Conservation (phyloP, 257 asterid genomes). For the Vinca minor region DNA sequence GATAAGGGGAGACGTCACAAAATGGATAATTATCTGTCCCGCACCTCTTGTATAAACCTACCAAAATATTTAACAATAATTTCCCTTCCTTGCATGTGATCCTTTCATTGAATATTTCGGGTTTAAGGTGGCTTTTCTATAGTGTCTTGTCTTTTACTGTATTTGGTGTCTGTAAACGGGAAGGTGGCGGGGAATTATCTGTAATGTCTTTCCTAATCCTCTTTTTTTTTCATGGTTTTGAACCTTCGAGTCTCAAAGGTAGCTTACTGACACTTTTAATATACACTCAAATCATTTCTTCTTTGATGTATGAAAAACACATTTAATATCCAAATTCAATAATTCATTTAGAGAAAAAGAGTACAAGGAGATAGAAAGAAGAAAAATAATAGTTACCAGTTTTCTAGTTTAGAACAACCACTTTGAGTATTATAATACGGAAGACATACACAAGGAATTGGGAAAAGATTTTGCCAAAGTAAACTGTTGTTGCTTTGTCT, state of each 20-base stretch:
- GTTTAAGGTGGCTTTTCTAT: too few relatives aligned
- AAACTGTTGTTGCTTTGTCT: neutral
- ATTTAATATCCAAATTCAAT: neutral
- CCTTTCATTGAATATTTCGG: neutral
- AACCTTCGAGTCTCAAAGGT: neutral
- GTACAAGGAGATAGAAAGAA: too few relatives aligned
- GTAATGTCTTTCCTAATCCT: neutral
- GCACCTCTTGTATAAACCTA: neutral
- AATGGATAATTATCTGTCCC: neutral
- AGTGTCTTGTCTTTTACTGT: neutral
- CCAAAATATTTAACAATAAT: too few relatives aligned
- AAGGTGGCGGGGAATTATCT: neutral
- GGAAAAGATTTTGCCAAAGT: neutral
- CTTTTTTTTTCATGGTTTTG: constrained; percentile 1
- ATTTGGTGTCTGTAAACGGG: neutral
- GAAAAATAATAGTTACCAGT: neutral
- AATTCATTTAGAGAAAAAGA: neutral
- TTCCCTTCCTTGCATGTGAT: neutral
- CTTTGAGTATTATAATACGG: neutral
- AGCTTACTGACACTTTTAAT: neutral
- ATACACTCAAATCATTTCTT: neutral
- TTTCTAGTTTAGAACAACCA: neutral
- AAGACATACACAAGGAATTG: neutral
- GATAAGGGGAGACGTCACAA: neutral
- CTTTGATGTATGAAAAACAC: neutral